These are phyloP conservation scores for Podaxis sp. DNA, from an alignment of 768 basidiomycete genomes.

Conservation along the genomic window DNA sequence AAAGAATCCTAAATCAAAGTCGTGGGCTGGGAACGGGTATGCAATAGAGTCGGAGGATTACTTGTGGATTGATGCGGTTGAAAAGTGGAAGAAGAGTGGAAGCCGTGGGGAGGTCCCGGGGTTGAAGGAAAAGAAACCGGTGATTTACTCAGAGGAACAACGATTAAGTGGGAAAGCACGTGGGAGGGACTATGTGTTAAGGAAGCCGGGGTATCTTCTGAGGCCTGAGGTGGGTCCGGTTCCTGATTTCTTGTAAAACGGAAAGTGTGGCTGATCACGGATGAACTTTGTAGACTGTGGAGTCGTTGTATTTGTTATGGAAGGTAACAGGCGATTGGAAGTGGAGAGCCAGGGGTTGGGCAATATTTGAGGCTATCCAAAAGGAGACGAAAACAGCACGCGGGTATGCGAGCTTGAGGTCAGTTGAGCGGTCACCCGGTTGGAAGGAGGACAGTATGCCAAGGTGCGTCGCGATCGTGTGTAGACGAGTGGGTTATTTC, in stretches of 20 bases:
- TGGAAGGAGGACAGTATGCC: constrained; percentile 61
- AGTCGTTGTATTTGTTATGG: constrained; percentile 74
- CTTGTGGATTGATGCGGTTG: constrained; percentile 51
- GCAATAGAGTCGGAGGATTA: constrained; percentile 21
- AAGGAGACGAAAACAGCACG: constrained; percentile 51
- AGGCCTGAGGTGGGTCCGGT: constrained; percentile 62
- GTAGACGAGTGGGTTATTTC: not conserved
- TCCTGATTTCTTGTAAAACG: not conserved
- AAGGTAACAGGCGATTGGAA: constrained; percentile 61
- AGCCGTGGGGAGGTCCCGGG: constrained; percentile 53
- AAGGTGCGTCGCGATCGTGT: constrained; percentile 45
- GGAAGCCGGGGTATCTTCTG: constrained; percentile 51
- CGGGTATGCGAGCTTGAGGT: constrained; percentile 62
- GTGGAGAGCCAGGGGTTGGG: constrained; percentile 76
- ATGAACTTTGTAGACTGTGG: constrained; percentile 54
- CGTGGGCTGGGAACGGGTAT: not conserved
- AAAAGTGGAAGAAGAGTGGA: constrained; percentile 48
- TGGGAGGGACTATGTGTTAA: constrained; percentile 55
- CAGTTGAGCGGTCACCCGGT: constrained; percentile 45
- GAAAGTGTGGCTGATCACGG: constrained; percentile 2
- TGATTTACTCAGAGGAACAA: constrained; percentile 34
- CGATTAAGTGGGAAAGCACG: constrained; percentile 23
- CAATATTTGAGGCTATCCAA: constrained; percentile 67
- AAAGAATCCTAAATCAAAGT: constrained; percentile 4
- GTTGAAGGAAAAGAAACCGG: constrained; percentile 41